Evolutionary conservation across 148 eudicot species (phyloP), one percentile per base, ranked within the genome.

Genomic region (Agrostemma githago): DNA sequence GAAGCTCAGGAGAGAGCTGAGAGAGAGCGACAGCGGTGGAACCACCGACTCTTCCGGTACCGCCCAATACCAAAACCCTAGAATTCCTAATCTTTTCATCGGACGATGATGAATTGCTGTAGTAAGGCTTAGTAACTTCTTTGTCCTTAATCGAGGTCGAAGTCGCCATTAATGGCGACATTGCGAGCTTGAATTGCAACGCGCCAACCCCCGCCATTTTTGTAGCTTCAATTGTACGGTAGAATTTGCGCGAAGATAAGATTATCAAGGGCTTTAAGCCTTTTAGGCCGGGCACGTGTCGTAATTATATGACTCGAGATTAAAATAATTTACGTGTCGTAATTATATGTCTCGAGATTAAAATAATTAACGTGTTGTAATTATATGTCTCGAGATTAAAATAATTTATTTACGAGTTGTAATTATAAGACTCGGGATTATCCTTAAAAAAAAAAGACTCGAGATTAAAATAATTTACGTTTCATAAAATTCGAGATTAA

Each of bases 31-130:
- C 21, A 41, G 97, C 98, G 64, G 97, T 90, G 26, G 98, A 95
- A 51, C 97, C 96, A 41, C 98, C 97, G 62, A 94, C 98, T 84
- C 98, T 86, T 3, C 98, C 98, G 16, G 98, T 94, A 5, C 97
- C 98, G 3, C 98, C 98, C 46, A 94, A 78, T 72, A 94, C 76
- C 84, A 94, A 77, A 66, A 94, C 86, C 88, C 89, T 87, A 44
- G 92, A 84, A 60, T 82, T 92, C 21, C 60, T 69, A 70, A 66
- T 83, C 72, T 80, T 79, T 20, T 81, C 62, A 42, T 71, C 17
- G 74, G 76, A 19, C 79, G 68, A 10, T 34, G 74, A 39, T 62
- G 80, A 20, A 42, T 69, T 78, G 8, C 51, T 64, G 40, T 60
- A 84, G 40, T 60, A 84, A 17, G 77, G 63, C 53, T 72, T 79